Conservation (phyloP, 805 yeast genomes). For the Kodamaea kaohsiungensis region DNA sequence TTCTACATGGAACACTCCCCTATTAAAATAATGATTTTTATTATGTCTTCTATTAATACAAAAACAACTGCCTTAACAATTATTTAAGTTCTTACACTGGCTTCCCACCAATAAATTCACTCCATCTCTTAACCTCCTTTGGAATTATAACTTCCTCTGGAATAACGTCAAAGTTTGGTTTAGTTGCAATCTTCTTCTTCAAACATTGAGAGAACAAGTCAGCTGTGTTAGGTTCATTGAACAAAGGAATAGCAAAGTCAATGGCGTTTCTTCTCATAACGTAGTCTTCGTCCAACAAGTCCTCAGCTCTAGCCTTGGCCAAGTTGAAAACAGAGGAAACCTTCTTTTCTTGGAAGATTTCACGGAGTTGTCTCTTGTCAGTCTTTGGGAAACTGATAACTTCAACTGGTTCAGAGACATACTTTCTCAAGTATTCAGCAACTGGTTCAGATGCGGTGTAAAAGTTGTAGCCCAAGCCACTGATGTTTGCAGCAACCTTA, state of each 20-base stretch:
- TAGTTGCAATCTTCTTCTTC: constrained; percentile 61
- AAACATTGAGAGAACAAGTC: constrained; percentile 82
- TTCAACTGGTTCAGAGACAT: constrained; percentile 50
- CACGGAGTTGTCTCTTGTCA: constrained; percentile 91
- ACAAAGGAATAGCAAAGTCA: constrained; percentile 94
- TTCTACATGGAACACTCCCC: background rate
- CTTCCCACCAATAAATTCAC: constrained; percentile 93
- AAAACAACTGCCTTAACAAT: background rate
- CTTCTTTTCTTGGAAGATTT: constrained; percentile 84
- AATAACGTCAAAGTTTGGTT: constrained; percentile 46
- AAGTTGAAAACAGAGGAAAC: constrained; percentile 88
- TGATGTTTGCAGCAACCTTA: constrained; percentile 66
- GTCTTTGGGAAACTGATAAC: constrained; percentile 89
- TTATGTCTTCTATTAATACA: constrained; percentile 6
- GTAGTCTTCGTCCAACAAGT: constrained; percentile 83
- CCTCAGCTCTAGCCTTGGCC: constrained; percentile 87
- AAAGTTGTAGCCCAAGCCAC: constrained; percentile 77
- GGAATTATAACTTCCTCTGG: constrained; percentile 63
- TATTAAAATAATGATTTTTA: background rate
- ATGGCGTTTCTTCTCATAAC: constrained; percentile 99
- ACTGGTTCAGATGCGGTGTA: constrained; percentile 76
- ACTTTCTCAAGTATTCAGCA: constrained; percentile 62
- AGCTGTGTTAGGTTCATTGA: constrained; percentile 96
- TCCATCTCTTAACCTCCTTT: constrained; percentile 90
- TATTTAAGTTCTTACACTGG: constrained; percentile 52